Evolutionary conservation across 345 rosid species (phyloP).

Genomic region (Sapria himalayana): DNA sequence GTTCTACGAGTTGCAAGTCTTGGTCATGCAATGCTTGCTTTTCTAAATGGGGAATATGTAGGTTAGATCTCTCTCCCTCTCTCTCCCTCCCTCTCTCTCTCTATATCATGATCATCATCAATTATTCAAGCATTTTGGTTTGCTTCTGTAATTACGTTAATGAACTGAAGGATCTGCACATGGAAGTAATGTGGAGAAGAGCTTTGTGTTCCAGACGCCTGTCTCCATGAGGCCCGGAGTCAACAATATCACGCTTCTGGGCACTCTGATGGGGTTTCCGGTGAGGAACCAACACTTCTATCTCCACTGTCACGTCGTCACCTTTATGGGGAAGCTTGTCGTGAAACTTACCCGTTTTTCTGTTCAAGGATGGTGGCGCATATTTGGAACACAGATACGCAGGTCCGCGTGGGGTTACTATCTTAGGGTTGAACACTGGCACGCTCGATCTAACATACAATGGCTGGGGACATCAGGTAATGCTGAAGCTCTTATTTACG

Average conservation of each 20-base stretch:
- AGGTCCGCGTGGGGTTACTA: conserved; percentile 41
- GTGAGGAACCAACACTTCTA: conserved; percentile 14
- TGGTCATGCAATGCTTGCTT: conserved; percentile 60
- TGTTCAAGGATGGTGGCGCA: conserved; percentile 63
- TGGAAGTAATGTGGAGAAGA: conserved; percentile 75
- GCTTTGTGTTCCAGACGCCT: conserved; percentile 43
- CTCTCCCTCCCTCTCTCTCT: too few species aligned
- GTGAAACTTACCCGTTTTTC: too few species aligned
- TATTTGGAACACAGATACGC: conserved; percentile 66
- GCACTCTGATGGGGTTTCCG: conserved; percentile 39
- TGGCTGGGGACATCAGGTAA: conserved; percentile 67
- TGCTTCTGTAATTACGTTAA: too few species aligned
- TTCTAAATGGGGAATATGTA: conserved; percentile 46
- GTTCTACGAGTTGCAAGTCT: conserved; percentile 50
- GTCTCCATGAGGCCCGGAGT: conserved; percentile 25
- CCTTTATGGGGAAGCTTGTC: too few species aligned
- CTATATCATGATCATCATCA: too few species aligned
- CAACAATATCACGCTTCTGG: conserved; percentile 35
- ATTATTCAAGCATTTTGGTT: too few species aligned
- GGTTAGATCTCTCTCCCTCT: conserved; percentile 17
- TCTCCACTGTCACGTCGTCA: too few species aligned
- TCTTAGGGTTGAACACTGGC: conserved; percentile 67
- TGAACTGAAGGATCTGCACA: conserved; percentile 33
- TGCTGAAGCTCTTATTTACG: background rate
- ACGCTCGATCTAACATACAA: conserved; percentile 35